Evolutionary conservation across 768 basidiomycete species (phyloP).

Genomic region (Tricholoma saponaceum): DNA sequence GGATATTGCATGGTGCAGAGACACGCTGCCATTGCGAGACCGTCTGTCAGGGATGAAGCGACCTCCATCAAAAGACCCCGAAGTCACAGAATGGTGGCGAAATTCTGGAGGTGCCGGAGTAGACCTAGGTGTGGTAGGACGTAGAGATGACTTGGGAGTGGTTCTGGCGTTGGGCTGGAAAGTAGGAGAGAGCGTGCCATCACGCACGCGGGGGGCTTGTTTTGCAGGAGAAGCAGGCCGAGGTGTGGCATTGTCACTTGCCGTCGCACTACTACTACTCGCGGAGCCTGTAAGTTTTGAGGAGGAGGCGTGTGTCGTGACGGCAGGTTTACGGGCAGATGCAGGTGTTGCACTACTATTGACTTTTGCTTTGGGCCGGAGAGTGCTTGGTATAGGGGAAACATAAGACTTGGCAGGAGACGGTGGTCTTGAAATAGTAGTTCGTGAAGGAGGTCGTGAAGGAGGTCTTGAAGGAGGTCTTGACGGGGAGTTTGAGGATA

Average conservation of each 20-base stretch:
- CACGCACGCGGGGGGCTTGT: conserved; percentile 33
- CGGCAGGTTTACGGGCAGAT: conserved; percentile 7
- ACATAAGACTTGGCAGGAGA: conserved; percentile 34
- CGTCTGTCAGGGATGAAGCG: conserved; percentile 14
- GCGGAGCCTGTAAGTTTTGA: conserved; percentile 1
- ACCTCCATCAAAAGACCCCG: conserved; percentile 19
- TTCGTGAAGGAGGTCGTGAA: conserved; percentile 24
- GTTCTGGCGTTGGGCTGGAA: conserved; percentile 22
- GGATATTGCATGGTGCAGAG: conserved; percentile 35
- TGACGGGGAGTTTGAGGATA: not conserved
- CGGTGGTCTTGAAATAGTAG: conserved; percentile 37
- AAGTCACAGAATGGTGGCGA: conserved; percentile 24
- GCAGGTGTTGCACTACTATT: conserved; percentile 41
- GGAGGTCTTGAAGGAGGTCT: conserved; percentile 5
- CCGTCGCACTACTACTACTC: conserved; percentile 4
- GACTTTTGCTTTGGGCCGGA: conserved; percentile 57
- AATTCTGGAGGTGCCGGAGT: conserved; percentile 33
- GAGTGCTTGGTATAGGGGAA: conserved; percentile 12
- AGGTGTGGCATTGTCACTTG: conserved; percentile 24
- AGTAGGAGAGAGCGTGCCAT: conserved; percentile 30
- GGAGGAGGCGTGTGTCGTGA: not conserved
- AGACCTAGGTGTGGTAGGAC: conserved; percentile 23
- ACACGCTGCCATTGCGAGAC: conserved; percentile 25
- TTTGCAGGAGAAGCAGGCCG: conserved; percentile 42
- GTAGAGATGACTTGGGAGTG: conserved; percentile 20